Evolutionary conservation across 345 rosid genomes (phyloP).

Genomic region (Euphorbia pulcherrima): DNA sequence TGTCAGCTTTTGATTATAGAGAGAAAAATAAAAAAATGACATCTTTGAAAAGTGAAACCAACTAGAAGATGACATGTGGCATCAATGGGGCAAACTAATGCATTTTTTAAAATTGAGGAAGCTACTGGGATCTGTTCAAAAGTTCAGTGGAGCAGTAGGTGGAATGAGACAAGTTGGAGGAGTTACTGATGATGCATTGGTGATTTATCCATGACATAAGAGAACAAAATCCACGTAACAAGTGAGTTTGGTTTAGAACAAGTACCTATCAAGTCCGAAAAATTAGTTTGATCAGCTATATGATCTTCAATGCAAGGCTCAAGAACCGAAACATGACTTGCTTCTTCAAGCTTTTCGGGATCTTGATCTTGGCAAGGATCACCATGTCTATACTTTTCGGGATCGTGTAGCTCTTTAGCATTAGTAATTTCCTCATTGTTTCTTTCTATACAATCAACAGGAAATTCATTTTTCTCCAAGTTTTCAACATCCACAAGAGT

Average conservation of each 20-base stretch:
- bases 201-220: neutral
- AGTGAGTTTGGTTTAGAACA: conserved; percentile 1
- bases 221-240: neutral
- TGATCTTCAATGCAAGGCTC: conserved; percentile 19
- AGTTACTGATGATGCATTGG: too few species aligned
- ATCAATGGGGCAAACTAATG: too few species aligned
- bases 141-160: too few species aligned
- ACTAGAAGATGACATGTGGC: too few species aligned
- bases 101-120: too few species aligned
- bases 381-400: conserved; percentile 13
- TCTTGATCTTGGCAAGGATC: conserved; percentile 25
- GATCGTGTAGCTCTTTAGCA: conserved; percentile 9
- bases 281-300: neutral
- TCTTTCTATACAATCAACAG: conserved; percentile 10
- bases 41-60: too few species aligned
- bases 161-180: too few species aligned
- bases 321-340: conserved; percentile 25
- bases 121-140: too few species aligned
- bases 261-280: conserved; percentile 31
- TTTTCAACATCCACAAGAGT: conserved; percentile 22
- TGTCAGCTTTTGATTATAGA: too few species aligned
- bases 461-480: conserved; percentile 4
- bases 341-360: conserved; percentile 20
- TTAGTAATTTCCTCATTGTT: conserved; percentile 15
- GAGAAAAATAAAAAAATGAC: too few species aligned